phyloP scores from a whole-genome alignment of 73 alveolate species.

The Paramecium pentaurelia region DNA sequence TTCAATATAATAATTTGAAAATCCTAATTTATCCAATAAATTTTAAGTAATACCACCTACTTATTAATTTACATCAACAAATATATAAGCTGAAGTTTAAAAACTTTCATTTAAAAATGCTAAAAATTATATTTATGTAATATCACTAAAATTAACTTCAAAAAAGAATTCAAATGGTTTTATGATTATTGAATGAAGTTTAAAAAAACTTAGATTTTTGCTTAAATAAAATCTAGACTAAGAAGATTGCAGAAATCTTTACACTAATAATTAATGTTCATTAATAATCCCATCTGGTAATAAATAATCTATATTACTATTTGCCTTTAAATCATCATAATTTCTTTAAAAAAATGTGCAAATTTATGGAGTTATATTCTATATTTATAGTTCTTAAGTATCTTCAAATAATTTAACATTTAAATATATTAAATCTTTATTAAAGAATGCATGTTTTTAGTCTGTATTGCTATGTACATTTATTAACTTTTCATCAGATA shows the following conservation, averaged over 20 bases:
- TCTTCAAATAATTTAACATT: background rate
- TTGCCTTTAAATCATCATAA: background rate
- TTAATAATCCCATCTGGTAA: slow-evolving; percentile 13
- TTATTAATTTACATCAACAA: slow-evolving; percentile 2
- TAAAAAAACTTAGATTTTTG: background rate
- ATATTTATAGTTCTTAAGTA: background rate
- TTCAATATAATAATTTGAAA: background rate
- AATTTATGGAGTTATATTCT: background rate
- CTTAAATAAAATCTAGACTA: background rate
- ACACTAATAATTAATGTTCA: background rate
- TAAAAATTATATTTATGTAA: background rate
- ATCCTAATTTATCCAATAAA: background rate
- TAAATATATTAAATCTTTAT: background rate
- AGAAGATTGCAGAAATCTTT: background rate
- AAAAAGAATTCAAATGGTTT: background rate
- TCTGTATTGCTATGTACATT: background rate
- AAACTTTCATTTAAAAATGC: background rate
- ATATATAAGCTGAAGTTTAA: background rate
- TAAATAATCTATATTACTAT: background rate
- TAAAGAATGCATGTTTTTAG: background rate
- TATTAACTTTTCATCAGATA: background rate
- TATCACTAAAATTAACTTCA: background rate
- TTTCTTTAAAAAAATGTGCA: background rate
- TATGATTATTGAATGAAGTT: background rate
- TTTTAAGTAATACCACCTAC: background rate